A percentile compares a stretch with the other conserved stretches of the same genome.
Conservation (phyloP, 2,329 filamentous ascomycete genomes). For the Penicillium sp. region DNA sequence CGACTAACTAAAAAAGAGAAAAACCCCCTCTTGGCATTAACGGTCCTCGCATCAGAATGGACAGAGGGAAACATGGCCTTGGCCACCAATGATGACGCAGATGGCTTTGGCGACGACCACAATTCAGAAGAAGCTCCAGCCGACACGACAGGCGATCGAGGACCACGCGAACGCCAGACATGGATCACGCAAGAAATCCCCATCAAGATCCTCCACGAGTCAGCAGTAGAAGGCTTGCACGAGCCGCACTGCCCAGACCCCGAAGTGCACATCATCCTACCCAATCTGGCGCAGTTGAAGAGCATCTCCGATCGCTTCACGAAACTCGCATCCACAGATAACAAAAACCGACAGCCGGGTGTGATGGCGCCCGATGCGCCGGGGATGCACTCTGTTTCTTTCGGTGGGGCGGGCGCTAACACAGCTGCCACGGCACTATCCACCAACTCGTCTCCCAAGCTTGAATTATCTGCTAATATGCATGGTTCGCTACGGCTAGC, state of each 20-base stretch:
- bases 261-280: conserved; percentile 89
- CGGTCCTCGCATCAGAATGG: conserved; percentile 66
- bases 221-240: conserved; percentile 85
- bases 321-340: conserved; percentile 61
- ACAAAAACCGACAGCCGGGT: conserved; percentile 16
- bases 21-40: conserved; percentile 81
- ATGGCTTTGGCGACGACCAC: conserved; percentile 36
- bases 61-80: conserved; percentile 53
- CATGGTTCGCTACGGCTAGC: conserved; percentile 79
- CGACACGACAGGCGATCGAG: conserved; percentile 43
- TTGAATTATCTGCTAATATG: conserved; percentile 92
- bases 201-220: conserved; percentile 80
- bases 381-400: conserved; percentile 5
- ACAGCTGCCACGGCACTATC: conserved; percentile 33
- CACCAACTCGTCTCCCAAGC: conserved; percentile 52
- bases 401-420: conserved; percentile 5
- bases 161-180: conserved; percentile 74
- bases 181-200: conserved; percentile 94
- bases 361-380: conserved; percentile 31
- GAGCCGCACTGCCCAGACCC: conserved; percentile 88
- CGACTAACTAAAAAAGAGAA: conserved; percentile 91
- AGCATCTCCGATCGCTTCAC: conserved; percentile 94
- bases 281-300: conserved; percentile 82
- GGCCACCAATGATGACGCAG: conserved; percentile 39
- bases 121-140: conserved; percentile 37